phyloP scores from a whole-genome alignment of 2,329 filamentous ascomycete genomes.

The Trichoderma gracile region DNA sequence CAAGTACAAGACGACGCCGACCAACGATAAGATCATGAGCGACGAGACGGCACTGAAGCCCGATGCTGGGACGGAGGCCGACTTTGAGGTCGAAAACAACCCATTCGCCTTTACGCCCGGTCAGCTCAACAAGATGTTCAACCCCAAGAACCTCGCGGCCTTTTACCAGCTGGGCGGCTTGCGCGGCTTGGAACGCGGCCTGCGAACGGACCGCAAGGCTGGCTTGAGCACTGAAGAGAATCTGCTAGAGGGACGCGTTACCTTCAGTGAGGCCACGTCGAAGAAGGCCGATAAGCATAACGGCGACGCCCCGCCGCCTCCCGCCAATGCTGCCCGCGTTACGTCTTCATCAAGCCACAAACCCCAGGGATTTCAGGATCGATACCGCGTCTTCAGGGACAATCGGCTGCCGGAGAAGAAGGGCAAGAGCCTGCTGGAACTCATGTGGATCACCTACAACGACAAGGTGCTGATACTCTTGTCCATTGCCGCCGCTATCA shows the following conservation, averaged over 20 bases:
- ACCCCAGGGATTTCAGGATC: conserved; percentile 46
- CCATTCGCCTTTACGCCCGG: conserved; percentile 84
- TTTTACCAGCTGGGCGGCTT: conserved; percentile 81
- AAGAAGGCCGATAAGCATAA: conserved; percentile 39
- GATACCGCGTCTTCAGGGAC: conserved; percentile 69
- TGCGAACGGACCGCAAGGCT: conserved; percentile 69
- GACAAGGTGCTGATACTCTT: conserved; percentile 77
- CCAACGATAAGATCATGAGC: conserved; percentile 59
- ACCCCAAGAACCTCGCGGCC: conserved; percentile 82
- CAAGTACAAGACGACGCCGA: conserved; percentile 42
- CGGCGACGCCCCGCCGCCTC: conserved; percentile 34
- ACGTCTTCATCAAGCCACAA: conserved; percentile 1
- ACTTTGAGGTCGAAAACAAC: conserved; percentile 76
- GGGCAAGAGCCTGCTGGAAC: conserved; percentile 68
- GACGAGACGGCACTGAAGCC: conserved; percentile 71
- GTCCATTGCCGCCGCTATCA: conserved; percentile 69
- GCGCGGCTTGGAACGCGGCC: conserved; percentile 73
- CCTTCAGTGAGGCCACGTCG: conserved; percentile 68
- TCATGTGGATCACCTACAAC: conserved; percentile 83
- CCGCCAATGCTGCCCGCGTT: neutral
- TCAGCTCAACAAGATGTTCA: conserved; percentile 82
- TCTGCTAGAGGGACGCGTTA: conserved; percentile 62
- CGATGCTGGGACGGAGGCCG: conserved; percentile 72
- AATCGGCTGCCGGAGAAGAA: conserved; percentile 74
- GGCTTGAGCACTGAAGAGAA: conserved; percentile 79